These are phyloP conservation scores for Cicer pinnatifidum DNA, from an alignment of 306 rosid genomes.

Conservation along the genomic window DNA sequence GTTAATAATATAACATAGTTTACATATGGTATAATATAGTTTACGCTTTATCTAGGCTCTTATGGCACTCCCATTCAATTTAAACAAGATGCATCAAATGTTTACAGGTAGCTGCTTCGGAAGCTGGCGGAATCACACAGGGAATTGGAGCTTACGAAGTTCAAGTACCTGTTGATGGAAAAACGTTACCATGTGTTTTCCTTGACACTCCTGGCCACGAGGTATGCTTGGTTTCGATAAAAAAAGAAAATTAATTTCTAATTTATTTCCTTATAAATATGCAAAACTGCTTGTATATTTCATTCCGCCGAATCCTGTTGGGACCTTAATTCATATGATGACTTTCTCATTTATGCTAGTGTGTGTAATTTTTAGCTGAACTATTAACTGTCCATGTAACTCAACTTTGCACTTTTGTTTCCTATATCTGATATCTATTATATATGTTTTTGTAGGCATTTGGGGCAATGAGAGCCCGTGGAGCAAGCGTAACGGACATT, in stretches of 20 bases:
- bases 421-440: slow-evolving; percentile 49
- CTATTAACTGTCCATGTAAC: slow-evolving; percentile 39
- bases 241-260: slow-evolving; percentile 15
- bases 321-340: slow-evolving; percentile 15
- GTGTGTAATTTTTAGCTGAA: slow-evolving; percentile 27
- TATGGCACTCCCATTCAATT: slow-evolving; percentile 29
- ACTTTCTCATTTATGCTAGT: slow-evolving; percentile 36
- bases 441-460: slow-evolving; percentile 74
- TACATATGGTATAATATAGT: slow-evolving; percentile 17
- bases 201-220: slow-evolving; percentile 99
- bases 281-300: slow-evolving; percentile 36
- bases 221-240: slow-evolving; percentile 54
- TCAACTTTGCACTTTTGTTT: slow-evolving; percentile 39
- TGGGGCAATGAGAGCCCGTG: slow-evolving; percentile 99
- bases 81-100: slow-evolving; percentile 44
- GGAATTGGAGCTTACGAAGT: slow-evolving; percentile 98
- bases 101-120: slow-evolving; percentile 93
- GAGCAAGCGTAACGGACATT: slow-evolving; percentile 97
- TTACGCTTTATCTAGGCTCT: slow-evolving; percentile 30
- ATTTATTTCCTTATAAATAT: not conserved
- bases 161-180: slow-evolving; percentile 85
- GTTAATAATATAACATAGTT: slow-evolving; percentile 16
- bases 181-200: slow-evolving; percentile 81
- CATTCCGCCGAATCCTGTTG: slow-evolving; percentile 33
- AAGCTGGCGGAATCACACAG: slow-evolving; percentile 99